Evolutionary conservation across 169 alveolate genomes (phyloP).

Genomic region (Prorocentrum cordatum): DNA sequence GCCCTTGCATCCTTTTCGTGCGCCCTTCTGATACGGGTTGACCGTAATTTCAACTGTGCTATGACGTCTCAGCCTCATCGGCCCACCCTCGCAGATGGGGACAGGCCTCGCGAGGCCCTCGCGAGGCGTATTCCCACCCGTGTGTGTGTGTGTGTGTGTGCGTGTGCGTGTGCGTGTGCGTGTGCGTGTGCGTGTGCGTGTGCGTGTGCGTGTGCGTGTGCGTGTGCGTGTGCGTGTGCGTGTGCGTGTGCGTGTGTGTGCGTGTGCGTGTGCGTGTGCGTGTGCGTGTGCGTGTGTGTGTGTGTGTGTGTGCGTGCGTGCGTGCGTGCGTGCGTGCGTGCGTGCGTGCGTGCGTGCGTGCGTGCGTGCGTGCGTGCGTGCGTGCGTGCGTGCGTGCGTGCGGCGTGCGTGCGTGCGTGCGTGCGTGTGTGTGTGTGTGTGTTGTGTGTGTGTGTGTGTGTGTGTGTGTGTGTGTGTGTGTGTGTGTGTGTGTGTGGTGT

Average conservation of each 20-base stretch:
- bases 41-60: no score
- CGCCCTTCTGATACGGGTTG: no score
- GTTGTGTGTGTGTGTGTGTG: not conserved
- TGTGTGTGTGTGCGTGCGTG: not conserved
- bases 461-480: not conserved
- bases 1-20: no score
- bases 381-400: not conserved
- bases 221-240: not conserved
- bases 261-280: constrained; percentile 13
- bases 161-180: not conserved
- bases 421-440: not conserved
- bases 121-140: no score
- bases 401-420: constrained; percentile 7
- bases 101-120: no score
- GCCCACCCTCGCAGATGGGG: no score
- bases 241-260: not conserved
- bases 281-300: constrained; percentile 9
- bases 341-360: not conserved
- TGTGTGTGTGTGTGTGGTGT: not conserved
- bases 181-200: not conserved
- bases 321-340: not conserved
- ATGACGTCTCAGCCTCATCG: no score
- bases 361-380: not conserved
- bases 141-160: constrained; percentile 9
- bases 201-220: not conserved